Percentiles rank a stretch among this genome's conserved stretches.
Conservation (phyloP, 495 filamentous ascomycete genomes). For the Xylaria cubensis region DNA sequence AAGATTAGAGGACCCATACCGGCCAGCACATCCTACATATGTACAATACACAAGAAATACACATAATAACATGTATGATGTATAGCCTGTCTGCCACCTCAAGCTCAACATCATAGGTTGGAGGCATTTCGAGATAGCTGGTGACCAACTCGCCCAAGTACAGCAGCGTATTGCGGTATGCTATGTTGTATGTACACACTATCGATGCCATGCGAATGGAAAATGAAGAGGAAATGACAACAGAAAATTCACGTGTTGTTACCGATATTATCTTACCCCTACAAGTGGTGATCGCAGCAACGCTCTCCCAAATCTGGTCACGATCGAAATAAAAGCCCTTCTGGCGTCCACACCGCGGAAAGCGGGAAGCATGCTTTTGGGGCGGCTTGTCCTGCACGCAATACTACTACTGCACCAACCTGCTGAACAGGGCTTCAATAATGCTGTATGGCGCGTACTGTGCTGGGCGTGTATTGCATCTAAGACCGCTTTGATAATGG, state of each 20-base stretch:
- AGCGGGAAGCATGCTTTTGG: constrained; percentile 26
- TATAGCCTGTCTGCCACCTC: constrained; percentile 12
- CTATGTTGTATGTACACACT: not conserved
- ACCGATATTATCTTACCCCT: not conserved
- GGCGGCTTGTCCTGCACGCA: constrained; percentile 26
- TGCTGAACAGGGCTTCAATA: not conserved
- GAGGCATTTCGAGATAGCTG: not conserved
- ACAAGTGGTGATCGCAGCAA: not conserved
- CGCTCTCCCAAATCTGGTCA: constrained; percentile 22
- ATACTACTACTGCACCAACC: constrained; percentile 12
- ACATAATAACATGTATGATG: constrained; percentile 23
- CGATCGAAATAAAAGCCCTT: constrained; percentile 25
- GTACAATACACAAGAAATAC: constrained; percentile 19
- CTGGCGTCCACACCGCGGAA: constrained; percentile 28
- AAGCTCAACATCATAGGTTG: constrained; percentile 11
- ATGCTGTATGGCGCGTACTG: constrained; percentile 17
- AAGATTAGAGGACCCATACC: constrained; percentile 28
- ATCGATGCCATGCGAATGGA: not conserved
- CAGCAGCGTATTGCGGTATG: not conserved
- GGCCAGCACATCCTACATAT: constrained; percentile 29
- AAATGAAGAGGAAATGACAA: not conserved
- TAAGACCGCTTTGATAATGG: constrained; percentile 12
- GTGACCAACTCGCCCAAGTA: not conserved
- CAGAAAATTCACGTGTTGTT: not conserved
- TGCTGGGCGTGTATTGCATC: constrained; percentile 2